Percentiles rank a stretch among this genome's conserved stretches.
Evolutionary conservation across 441 rosid genomes (phyloP).

Genomic region (Erysimum cheiri): DNA sequence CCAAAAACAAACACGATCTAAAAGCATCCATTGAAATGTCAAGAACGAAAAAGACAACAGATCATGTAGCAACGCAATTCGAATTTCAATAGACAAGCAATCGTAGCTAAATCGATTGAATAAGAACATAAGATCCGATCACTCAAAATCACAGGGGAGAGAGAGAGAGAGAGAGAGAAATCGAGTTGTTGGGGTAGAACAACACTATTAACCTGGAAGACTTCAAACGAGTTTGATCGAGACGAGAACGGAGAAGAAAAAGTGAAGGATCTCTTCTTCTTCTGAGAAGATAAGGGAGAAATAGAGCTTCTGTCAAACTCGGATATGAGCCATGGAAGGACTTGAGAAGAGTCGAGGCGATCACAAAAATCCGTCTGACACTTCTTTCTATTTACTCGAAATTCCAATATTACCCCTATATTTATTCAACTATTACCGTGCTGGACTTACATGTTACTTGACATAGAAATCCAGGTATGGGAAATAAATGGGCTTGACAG

Average conservation of each 20-base stretch:
- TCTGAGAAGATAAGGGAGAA: background rate
- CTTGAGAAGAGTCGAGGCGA: background rate
- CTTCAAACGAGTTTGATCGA: background rate
- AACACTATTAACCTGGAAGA: background rate
- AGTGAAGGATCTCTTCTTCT: slow-evolving; percentile 1
- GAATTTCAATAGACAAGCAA: slow-evolving; percentile 2
- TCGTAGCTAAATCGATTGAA: slow-evolving; percentile 7
- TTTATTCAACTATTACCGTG: background rate
- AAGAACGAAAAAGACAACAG: background rate
- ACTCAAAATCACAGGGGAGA: slow-evolving; percentile 25
- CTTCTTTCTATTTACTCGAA: background rate
- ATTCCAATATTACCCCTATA: background rate
- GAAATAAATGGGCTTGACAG: too few relatives aligned
- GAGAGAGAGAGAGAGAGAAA: background rate
- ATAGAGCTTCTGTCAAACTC: background rate
- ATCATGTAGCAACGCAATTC: slow-evolving; percentile 12
- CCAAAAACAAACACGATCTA: slow-evolving; percentile 33
- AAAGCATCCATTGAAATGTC: slow-evolving; percentile 24
- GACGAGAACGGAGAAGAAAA: background rate
- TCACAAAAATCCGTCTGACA: background rate
- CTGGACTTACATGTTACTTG: background rate
- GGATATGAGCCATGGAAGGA: background rate
- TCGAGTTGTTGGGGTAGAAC: background rate
- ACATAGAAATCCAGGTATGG: background rate
- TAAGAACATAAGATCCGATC: slow-evolving; percentile 25